These are phyloP conservation scores for Picochlorum sp. DNA, from an alignment of 139 green algal species.

Conservation along the genomic window DNA sequence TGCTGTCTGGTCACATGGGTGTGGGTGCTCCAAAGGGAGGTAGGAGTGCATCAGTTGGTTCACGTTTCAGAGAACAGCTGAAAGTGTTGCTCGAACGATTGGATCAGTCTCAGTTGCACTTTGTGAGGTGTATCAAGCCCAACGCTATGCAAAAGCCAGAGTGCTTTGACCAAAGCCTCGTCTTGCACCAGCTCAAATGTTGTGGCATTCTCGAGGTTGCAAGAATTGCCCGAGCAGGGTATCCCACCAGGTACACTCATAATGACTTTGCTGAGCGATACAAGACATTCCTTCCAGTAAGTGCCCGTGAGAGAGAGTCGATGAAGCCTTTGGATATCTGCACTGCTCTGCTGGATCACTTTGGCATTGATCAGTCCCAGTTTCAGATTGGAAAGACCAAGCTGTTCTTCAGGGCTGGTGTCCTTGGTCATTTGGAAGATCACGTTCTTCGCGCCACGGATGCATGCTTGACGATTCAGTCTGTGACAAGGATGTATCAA, in stretches of 20 bases:
- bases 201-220: conserved; percentile 93
- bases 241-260: conserved; percentile 78
- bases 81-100: conserved; percentile 60
- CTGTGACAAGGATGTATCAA: conserved; percentile 34
- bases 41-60: conserved; percentile 41
- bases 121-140: conserved; percentile 96
- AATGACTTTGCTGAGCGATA: conserved; percentile 79
- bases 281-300: conserved; percentile 48
- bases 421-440: conserved; percentile 64
- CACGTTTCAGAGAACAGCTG: conserved; percentile 66
- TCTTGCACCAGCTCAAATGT: conserved; percentile 91
- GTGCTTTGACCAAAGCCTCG: conserved; percentile 57
- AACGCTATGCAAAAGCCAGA: conserved; percentile 57
- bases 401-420: conserved; percentile 76
- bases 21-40: conserved; percentile 18
- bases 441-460: conserved; percentile 23
- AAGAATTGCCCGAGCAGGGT: conserved; percentile 81
- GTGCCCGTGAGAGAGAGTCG: neutral
- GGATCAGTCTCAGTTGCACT: conserved; percentile 59
- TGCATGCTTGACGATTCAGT: conserved; percentile 39
- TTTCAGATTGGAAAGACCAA: conserved; percentile 67
- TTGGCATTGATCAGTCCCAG: conserved; percentile 41
- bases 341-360: conserved; percentile 49
- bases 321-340: conserved; percentile 31
- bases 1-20: conserved; percentile 53